phyloP scores from a whole-genome alignment of 2,329 filamentous ascomycete genomes.

The Hypoxylon sp. region DNA sequence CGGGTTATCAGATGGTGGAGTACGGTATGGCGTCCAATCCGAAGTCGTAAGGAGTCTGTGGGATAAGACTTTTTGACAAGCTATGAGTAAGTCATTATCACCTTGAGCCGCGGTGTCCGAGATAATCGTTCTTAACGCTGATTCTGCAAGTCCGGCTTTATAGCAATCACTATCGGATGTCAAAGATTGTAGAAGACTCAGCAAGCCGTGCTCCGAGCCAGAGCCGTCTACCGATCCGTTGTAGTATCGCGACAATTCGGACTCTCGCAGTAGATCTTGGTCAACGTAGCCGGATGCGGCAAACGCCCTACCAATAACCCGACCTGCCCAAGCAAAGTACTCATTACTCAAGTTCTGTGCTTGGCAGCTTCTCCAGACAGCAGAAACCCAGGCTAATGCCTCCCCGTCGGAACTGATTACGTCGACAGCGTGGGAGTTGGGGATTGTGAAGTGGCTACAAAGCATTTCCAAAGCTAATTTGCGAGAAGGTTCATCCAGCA shows the following conservation, averaged over 20 bases:
- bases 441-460: slow-evolving; percentile 79
- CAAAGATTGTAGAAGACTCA: slow-evolving; percentile 74
- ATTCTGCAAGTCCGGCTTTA: slow-evolving; percentile 73
- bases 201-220: slow-evolving; percentile 74
- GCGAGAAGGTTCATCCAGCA: slow-evolving; percentile 80
- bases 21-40: slow-evolving; percentile 69
- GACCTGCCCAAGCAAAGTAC: slow-evolving; percentile 88
- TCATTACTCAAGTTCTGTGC: slow-evolving; percentile 73
- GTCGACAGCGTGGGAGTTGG: slow-evolving; percentile 72
- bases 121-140: slow-evolving; percentile 70
- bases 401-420: slow-evolving; percentile 77
- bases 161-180: slow-evolving; percentile 70
- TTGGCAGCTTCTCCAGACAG: slow-evolving; percentile 83
- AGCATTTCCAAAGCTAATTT: slow-evolving; percentile 80
- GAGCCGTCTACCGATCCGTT: slow-evolving; percentile 64
- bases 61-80: slow-evolving; percentile 67
- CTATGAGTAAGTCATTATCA: slow-evolving; percentile 64
- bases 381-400: slow-evolving; percentile 73
- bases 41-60: slow-evolving; percentile 69
- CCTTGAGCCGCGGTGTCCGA: slow-evolving; percentile 66
- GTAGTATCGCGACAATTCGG: slow-evolving; percentile 66
- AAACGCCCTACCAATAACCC: slow-evolving; percentile 87
- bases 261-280: slow-evolving; percentile 72
- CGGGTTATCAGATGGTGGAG: slow-evolving; percentile 67
- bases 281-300: slow-evolving; percentile 80